phyloP scores from a whole-genome alignment of 2,329 filamentous ascomycete genomes.

The Fusarium udum region DNA sequence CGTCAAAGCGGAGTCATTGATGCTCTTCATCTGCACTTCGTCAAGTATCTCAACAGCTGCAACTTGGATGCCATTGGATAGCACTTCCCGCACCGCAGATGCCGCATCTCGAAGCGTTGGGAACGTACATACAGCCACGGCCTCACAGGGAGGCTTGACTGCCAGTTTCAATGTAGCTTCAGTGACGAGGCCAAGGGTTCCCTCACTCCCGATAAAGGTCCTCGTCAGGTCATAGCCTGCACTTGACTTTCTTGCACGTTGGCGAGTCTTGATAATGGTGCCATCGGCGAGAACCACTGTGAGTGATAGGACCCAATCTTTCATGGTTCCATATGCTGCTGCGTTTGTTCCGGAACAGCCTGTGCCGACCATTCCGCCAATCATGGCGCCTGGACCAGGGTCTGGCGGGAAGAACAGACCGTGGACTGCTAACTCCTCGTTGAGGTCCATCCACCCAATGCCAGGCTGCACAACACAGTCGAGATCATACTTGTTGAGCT shows the following conservation, averaged over 20 bases:
- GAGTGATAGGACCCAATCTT: slow-evolving; percentile 85
- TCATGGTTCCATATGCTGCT: slow-evolving; percentile 85
- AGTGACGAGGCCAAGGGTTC: slow-evolving; percentile 81
- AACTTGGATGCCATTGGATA: slow-evolving; percentile 76
- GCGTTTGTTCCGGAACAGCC: slow-evolving; percentile 82
- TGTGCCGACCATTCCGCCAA: slow-evolving; percentile 84
- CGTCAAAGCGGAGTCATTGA: slow-evolving; percentile 78
- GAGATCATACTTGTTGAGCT: slow-evolving; percentile 86
- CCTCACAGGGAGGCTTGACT: slow-evolving; percentile 77
- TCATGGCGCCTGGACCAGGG: slow-evolving; percentile 76
- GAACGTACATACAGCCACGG: slow-evolving; percentile 82
- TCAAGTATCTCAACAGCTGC: slow-evolving; percentile 88
- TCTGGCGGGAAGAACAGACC: slow-evolving; percentile 93
- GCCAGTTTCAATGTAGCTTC: slow-evolving; percentile 74
- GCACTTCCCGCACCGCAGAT: slow-evolving; percentile 74
- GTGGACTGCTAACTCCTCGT: slow-evolving; percentile 72
- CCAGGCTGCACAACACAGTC: slow-evolving; percentile 91
- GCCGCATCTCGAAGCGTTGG: slow-evolving; percentile 80
- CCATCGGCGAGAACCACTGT: slow-evolving; percentile 84
- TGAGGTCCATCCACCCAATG: slow-evolving; percentile 89
- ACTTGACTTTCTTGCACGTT: slow-evolving; percentile 78
- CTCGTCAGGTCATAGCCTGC: slow-evolving; percentile 85
- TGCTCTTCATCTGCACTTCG: slow-evolving; percentile 84
- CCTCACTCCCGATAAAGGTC: slow-evolving; percentile 84
- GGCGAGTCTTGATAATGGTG: slow-evolving; percentile 78